phyloP scores from a whole-genome alignment of 2,329 filamentous ascomycete genomes.

The Ophiostoma sp. region DNA sequence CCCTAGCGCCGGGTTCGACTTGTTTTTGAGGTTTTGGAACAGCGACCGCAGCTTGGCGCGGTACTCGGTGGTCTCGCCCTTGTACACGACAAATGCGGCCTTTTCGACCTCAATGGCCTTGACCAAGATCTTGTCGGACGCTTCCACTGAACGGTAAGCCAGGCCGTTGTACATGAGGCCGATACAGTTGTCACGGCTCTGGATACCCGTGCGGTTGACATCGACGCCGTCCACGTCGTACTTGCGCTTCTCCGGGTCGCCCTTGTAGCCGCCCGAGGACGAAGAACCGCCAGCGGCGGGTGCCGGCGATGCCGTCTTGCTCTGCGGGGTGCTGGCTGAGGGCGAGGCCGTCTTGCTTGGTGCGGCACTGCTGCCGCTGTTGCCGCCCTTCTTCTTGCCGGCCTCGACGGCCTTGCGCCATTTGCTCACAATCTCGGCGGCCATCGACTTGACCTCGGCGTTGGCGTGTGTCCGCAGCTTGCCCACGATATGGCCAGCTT shows the following conservation, averaged over 20 bases:
- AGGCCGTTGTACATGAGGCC: constrained; percentile 93
- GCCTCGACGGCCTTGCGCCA: constrained; percentile 79
- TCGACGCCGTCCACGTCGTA: constrained; percentile 81
- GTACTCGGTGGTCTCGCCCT: constrained; percentile 74
- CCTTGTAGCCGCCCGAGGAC: constrained; percentile 55
- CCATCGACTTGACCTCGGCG: constrained; percentile 76
- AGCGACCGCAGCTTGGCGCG: constrained; percentile 86
- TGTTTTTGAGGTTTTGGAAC: constrained; percentile 93
- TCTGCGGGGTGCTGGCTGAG: constrained; percentile 43
- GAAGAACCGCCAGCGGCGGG: constrained; percentile 39
- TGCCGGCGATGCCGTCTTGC: constrained; percentile 43
- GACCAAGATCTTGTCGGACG: constrained; percentile 69
- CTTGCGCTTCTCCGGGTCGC: constrained; percentile 75
- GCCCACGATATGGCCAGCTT: constrained; percentile 85
- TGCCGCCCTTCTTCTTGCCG: constrained; percentile 49
- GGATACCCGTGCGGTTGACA: constrained; percentile 70
- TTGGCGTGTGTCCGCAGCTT: constrained; percentile 75
- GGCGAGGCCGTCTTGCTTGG: constrained; percentile 42
- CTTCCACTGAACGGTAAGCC: constrained; percentile 67
- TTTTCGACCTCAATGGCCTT: constrained; percentile 79
- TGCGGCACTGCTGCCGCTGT: constrained; percentile 8
- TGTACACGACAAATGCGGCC: constrained; percentile 69
- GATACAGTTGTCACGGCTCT: constrained; percentile 78
- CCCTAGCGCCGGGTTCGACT: constrained; percentile 77
- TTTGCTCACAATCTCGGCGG: constrained; percentile 80